phyloP scores from a whole-genome alignment of 2,329 filamentous ascomycete species.

The Onygenales sp. region DNA sequence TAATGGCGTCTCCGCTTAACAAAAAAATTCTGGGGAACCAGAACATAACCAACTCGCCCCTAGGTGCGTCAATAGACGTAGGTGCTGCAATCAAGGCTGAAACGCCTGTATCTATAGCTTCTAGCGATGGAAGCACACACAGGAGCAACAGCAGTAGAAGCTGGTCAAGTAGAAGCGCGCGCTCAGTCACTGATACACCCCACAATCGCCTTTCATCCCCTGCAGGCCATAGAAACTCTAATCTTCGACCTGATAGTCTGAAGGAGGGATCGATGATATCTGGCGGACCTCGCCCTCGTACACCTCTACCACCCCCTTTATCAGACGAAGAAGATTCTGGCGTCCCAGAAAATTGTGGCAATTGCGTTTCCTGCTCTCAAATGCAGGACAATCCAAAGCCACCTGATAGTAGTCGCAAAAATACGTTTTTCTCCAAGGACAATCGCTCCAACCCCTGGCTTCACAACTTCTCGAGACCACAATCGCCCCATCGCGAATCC shows the following conservation, averaged over 20 bases:
- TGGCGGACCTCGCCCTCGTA: not conserved
- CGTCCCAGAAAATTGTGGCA: not conserved
- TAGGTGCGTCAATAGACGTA: not conserved
- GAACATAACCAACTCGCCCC: not conserved
- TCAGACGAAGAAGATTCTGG: not conserved
- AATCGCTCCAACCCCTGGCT: not conserved
- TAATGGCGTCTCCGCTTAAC: not conserved
- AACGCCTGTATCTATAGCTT: not conserved
- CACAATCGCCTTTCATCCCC: not conserved
- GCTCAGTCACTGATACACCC: not conserved
- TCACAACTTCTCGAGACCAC: not conserved
- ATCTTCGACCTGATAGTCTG: not conserved
- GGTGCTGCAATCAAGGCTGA: not conserved
- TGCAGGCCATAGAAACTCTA: not conserved
- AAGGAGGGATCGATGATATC: not conserved
- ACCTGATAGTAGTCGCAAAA: not conserved
- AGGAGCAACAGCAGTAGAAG: slow-evolving; percentile 1
- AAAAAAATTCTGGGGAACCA: not conserved
- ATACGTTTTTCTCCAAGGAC: not conserved
- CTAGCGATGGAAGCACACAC: not conserved
- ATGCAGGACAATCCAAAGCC: not conserved
- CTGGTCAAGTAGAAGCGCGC: slow-evolving; percentile 2
- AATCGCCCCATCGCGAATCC: not conserved
- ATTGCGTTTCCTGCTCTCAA: not conserved
- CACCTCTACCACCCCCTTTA: not conserved